phyloP scores from a whole-genome alignment of 495 filamentous ascomycete genomes.

The Tuber microsphaerosporum region DNA sequence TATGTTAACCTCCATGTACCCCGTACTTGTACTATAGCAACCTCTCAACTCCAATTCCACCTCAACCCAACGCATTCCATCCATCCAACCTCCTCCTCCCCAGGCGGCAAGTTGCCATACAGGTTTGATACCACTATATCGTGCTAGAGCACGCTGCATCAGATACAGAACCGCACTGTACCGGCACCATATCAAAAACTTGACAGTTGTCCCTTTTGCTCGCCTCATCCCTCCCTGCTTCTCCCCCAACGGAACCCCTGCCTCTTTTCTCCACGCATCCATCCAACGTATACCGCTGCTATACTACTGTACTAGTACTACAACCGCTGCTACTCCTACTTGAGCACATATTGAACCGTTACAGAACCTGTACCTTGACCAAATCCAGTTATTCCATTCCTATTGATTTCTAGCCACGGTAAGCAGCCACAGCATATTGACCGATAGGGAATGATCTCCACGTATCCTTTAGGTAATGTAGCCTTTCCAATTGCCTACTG shows the following conservation, averaged over 20 bases:
- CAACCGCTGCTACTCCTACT: background rate
- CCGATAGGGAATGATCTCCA: background rate
- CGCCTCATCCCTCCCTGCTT: background rate
- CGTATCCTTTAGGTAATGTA: background rate
- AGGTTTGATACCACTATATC: background rate
- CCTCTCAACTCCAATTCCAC: background rate
- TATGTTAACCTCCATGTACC: background rate
- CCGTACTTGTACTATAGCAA: background rate
- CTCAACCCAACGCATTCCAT: background rate
- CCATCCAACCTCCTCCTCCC: background rate
- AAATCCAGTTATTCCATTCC: background rate
- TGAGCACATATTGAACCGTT: background rate
- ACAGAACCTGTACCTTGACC: background rate
- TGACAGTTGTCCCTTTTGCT: background rate
- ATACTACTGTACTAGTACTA: background rate
- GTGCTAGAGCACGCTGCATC: background rate
- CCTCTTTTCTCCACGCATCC: background rate
- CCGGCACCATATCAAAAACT: background rate
- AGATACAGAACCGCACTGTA: background rate
- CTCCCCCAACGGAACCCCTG: background rate
- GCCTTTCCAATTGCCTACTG: background rate
- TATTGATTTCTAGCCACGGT: background rate
- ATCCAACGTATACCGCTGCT: background rate
- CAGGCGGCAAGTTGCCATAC: background rate
- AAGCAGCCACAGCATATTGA: background rate